A percentile compares a stretch with the other conserved stretches of the same genome.
phyloP scores from a whole-genome alignment of 371 early-diverging fungal species.

The Paraphysoderma sedebokerense region DNA sequence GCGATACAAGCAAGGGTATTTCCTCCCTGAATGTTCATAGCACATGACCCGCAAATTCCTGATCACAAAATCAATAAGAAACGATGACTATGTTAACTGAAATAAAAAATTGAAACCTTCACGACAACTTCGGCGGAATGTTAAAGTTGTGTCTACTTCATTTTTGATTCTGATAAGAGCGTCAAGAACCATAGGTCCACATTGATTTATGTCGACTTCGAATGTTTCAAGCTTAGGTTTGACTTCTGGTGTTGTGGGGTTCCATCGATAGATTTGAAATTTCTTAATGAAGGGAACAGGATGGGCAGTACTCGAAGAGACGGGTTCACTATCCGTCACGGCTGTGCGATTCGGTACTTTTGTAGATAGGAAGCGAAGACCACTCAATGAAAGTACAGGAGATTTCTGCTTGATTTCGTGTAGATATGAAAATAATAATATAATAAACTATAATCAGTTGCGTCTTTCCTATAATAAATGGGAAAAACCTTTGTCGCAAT shows the following conservation, averaged over 20 bases:
- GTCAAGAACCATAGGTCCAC: conserved; percentile 91
- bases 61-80: too few relatives aligned
- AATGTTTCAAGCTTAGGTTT: conserved; percentile 77
- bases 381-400: too few relatives aligned
- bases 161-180: conserved; percentile 91
- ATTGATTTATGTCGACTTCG: conserved; percentile 68
- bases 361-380: too few relatives aligned
- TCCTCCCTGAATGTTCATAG: conserved; percentile 90
- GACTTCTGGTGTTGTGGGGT: conserved; percentile 74
- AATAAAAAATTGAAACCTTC: too few relatives aligned
- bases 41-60: conserved; percentile 88
- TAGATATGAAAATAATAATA: neutral
- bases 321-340: too few relatives aligned
- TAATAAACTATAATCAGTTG: too few relatives aligned
- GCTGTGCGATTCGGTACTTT: too few relatives aligned
- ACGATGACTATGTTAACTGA: too few relatives aligned
- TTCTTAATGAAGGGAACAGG: conserved; percentile 56
- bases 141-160: conserved; percentile 80
- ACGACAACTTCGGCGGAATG: conserved; percentile 67
- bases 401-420: conserved; percentile 1
- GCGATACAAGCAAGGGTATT: conserved; percentile 89
- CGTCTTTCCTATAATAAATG: too few relatives aligned
- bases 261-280: conserved; percentile 73
- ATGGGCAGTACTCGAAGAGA: too few relatives aligned
- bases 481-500: too few relatives aligned